Evolutionary conservation across 1,284 basidiomycete genomes (phyloP), one percentile per base, ranked within the genome.

Genomic region (Apiotrichum sp.): DNA sequence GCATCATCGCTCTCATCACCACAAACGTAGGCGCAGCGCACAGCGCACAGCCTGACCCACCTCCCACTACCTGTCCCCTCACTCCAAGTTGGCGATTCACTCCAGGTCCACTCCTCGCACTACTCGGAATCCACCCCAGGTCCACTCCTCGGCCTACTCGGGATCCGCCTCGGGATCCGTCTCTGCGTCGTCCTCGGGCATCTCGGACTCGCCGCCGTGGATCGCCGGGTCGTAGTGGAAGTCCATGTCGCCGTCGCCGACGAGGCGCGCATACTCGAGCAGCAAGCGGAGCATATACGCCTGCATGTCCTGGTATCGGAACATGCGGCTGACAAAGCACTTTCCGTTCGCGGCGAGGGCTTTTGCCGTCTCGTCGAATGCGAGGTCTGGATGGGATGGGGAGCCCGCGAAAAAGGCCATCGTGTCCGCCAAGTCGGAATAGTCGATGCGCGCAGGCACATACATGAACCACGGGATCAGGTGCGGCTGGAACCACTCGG

Each of bases 391-490:
- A 42, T 67, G 51, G 22, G 61, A 53, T 8, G 73, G 72, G 16
- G 70, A 66, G 6, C 74, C 75, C 8, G 73, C 64, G 53, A 76
- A 73, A 59, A 77, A 77, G 11, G 70, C 66, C 49, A 77, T 63
- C 55, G 75, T 77, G 50, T 71, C 68, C 6, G 66, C 58, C 32
- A 77, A 56, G 57, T 77, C 75, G 34, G 69, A 67, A 55, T 72
- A 76, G 58, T 76, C 74, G 39, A 76, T 62, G 52, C 72, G 70
- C 47, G 72, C 59, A 6, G 73, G 72, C 29, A 76, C 67, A 53
- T 75, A 76, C 62, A 70, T 69, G 64, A 74, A 75, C 74, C 74
- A 76, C 70, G 75, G 75, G 36, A 77, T 67, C 22, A 77, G 64
- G 57, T 75, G 72, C 7, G 73, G 70, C 56, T 75, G 68, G 53